phyloP scores from a whole-genome alignment of 352 stramenopile species.

The Pythium aphanidermatum region DNA sequence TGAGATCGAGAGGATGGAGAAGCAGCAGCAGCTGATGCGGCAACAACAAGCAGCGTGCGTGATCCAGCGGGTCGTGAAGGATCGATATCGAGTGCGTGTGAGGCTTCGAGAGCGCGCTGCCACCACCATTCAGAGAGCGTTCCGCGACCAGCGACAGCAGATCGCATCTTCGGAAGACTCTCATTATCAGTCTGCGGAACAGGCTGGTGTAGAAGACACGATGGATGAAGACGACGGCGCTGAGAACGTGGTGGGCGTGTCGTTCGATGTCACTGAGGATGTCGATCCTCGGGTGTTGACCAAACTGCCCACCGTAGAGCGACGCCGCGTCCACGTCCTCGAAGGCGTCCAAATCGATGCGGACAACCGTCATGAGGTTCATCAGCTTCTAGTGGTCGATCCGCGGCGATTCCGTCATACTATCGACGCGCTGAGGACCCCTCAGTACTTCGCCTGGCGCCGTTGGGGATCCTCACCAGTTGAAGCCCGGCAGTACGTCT shows the following conservation, averaged over 20 bases:
- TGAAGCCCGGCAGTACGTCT: background rate
- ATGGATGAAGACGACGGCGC: too few species aligned
- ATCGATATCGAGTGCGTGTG: constrained; percentile 29
- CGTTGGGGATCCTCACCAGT: background rate
- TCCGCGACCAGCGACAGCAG: constrained; percentile 4
- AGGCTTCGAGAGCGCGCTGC: constrained; percentile 20
- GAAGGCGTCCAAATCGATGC: too few species aligned
- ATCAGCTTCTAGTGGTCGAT: constrained; percentile 4
- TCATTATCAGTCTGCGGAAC: too few species aligned
- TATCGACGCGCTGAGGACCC: background rate
- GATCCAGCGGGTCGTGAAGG: constrained; percentile 39
- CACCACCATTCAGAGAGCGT: constrained; percentile 28
- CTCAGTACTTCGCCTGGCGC: constrained; percentile 3
- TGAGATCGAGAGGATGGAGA: constrained; percentile 34
- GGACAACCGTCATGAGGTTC: too few species aligned
- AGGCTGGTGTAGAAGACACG: too few species aligned
- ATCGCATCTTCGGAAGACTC: too few species aligned
- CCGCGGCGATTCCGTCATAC: background rate
- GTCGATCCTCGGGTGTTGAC: too few species aligned
- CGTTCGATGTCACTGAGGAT: too few species aligned
- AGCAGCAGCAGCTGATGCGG: background rate
- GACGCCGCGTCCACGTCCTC: too few species aligned
- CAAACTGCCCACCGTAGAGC: too few species aligned
- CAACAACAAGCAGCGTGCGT: constrained; percentile 20
- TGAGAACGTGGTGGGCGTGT: too few species aligned